Percentiles rank a stretch among this genome's conserved stretches.
Conservation (phyloP, 163 green algal species). For the Volvox carteri region DNA sequence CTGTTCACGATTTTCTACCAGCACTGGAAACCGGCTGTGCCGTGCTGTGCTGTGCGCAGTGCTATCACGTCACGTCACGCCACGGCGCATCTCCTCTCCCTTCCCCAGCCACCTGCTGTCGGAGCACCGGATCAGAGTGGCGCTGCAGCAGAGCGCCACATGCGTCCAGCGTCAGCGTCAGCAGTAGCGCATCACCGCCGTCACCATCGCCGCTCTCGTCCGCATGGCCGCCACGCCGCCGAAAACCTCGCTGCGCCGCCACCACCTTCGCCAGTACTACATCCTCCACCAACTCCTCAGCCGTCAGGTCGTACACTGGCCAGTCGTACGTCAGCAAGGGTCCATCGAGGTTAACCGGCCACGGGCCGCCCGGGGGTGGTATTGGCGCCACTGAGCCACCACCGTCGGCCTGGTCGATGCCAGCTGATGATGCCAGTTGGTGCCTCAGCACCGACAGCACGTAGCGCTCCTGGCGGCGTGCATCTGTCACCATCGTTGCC, state of each 20-base stretch:
- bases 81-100: too few relatives aligned
- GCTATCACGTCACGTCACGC: too few relatives aligned
- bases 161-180: conserved; percentile 39
- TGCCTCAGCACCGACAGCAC: too few relatives aligned
- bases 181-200: background rate
- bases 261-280: conserved; percentile 27
- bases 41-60: too few relatives aligned
- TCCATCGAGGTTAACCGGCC: background rate
- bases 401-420: background rate
- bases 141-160: conserved; percentile 31
- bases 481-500: background rate
- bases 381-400: background rate
- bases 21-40: too few relatives aligned
- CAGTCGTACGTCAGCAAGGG: background rate
- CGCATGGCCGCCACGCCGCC: background rate
- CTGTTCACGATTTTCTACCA: too few relatives aligned
- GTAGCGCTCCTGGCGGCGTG: background rate
- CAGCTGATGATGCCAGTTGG: too few relatives aligned
- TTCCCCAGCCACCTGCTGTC: conserved; percentile 50
- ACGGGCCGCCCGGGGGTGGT: background rate
- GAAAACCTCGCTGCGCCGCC: conserved; percentile 13
- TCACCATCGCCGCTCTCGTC: background rate
- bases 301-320: conserved; percentile 4
- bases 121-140: conserved; percentile 36
- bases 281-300: conserved; percentile 27